These are phyloP conservation scores for Ophiostoma piceae DNA, from an alignment of 2,329 filamentous ascomycete species.

Conservation along the genomic window DNA sequence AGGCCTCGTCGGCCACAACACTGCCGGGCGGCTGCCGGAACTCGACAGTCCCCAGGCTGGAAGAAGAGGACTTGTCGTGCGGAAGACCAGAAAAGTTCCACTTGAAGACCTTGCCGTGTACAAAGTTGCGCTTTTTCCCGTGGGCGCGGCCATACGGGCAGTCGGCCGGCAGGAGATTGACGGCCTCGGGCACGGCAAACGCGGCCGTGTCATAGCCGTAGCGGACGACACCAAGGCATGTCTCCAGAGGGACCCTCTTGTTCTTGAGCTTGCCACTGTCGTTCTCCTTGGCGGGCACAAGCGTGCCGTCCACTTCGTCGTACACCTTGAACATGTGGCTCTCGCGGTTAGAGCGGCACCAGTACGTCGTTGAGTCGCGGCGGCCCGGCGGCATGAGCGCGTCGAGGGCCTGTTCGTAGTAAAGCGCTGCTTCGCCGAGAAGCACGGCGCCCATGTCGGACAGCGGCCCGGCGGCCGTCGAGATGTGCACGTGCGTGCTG, in stretches of 20 bases:
- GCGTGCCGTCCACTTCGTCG: constrained; percentile 31
- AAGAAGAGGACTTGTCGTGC: not conserved
- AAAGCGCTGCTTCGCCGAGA: constrained; percentile 34
- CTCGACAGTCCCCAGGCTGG: constrained; percentile 34
- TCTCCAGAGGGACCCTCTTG: constrained; percentile 12
- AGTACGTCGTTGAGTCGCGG: constrained; percentile 31
- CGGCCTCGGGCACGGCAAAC: constrained; percentile 26
- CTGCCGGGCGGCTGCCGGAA: constrained; percentile 38
- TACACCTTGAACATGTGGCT: constrained; percentile 29
- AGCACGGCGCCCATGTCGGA: constrained; percentile 29
- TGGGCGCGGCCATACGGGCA: constrained; percentile 34
- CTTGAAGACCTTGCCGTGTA: constrained; percentile 40
- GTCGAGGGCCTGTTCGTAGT: constrained; percentile 37
- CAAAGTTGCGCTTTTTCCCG: constrained; percentile 34
- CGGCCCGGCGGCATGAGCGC: constrained; percentile 31
- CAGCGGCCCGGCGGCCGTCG: constrained; percentile 29
- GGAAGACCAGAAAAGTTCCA: constrained; percentile 35
- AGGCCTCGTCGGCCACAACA: constrained; percentile 31
- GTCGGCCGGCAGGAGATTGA: constrained; percentile 34
- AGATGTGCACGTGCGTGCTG: constrained; percentile 39
- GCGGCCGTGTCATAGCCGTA: constrained; percentile 21
- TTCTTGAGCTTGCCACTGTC: not conserved
- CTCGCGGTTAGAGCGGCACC: constrained; percentile 36
- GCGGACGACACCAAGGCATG: constrained; percentile 30
- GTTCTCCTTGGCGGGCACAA: constrained; percentile 25